phyloP scores from a whole-genome alignment of 371 early-diverging fungal genomes.

The Mucor piriformis region DNA sequence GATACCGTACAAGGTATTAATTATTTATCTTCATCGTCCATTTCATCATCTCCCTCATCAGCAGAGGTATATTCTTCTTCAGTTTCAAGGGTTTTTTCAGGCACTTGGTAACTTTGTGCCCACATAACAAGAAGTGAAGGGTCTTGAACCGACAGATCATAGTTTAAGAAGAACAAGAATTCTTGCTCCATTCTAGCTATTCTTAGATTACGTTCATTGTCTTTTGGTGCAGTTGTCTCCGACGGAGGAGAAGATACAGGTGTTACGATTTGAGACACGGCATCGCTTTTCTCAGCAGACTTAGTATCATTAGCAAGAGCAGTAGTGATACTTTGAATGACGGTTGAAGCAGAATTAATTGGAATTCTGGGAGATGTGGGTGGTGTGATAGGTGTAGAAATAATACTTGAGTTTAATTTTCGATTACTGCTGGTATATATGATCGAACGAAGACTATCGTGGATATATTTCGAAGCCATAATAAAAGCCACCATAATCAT shows the following conservation, averaged over 20 bases:
- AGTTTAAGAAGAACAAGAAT: conserved; percentile 57
- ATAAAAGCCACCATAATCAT: conserved; percentile 62
- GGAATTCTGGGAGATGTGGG: conserved; percentile 29
- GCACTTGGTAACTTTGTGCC: conserved; percentile 27
- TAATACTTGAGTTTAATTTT: neutral
- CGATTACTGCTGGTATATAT: conserved; percentile 29
- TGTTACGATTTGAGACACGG: conserved; percentile 6
- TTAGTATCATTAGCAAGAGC: too few relatives aligned
- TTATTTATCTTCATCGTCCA: conserved; percentile 32
- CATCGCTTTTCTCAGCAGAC: too few relatives aligned
- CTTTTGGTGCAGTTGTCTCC: neutral
- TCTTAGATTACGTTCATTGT: conserved; percentile 18
- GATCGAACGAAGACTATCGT: conserved; percentile 41
- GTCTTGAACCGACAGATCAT: conserved; percentile 44
- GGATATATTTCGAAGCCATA: conserved; percentile 61
- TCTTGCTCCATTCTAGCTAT: conserved; percentile 60
- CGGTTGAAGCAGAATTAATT: neutral
- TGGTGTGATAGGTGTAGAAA: conserved; percentile 21
- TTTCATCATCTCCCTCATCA: conserved; percentile 46
- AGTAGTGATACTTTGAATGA: neutral
- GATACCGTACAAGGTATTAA: neutral
- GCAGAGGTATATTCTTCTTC: conserved; percentile 33
- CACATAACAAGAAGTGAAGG: conserved; percentile 37
- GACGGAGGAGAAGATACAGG: neutral
- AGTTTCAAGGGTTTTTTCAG: neutral